Conservation (phyloP, 306 rosid genomes). For the Fagus crenata region DNA sequence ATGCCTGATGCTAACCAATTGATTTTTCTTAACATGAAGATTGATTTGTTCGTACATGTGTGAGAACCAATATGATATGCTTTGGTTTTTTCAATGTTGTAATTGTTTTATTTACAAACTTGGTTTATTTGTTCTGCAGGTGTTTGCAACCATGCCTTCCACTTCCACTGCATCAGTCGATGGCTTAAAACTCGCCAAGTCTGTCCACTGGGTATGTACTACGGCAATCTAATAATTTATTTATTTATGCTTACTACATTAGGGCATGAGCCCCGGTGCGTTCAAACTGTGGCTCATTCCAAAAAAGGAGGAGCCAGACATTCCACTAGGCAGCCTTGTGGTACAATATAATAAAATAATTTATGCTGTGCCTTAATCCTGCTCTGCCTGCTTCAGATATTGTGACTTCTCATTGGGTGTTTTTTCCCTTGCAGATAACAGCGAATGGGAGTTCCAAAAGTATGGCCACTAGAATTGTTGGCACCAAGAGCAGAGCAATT, state of each 20-base stretch:
- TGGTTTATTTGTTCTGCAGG: slow-evolving; percentile 31
- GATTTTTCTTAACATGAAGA: too few species aligned
- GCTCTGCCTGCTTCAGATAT: not conserved
- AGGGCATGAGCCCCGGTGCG: too few species aligned
- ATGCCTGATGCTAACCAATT: not conserved
- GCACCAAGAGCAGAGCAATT: not conserved
- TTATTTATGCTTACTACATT: not conserved
- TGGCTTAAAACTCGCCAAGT: slow-evolving; percentile 94
- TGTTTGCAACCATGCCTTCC: slow-evolving; percentile 77
- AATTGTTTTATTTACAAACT: not conserved
- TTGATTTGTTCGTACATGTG: not conserved
- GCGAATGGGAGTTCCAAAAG: slow-evolving; percentile 97
- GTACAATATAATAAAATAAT: too few species aligned
- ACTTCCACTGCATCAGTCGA: slow-evolving; percentile 91
- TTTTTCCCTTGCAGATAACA: slow-evolving; percentile 56
- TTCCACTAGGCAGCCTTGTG: too few species aligned
- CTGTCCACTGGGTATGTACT: slow-evolving; percentile 75
- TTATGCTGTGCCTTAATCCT: not conserved
- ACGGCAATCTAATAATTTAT: not conserved
- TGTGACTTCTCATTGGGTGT: slow-evolving; percentile 1
- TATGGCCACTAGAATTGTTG: slow-evolving; percentile 71
- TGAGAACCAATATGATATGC: not conserved
- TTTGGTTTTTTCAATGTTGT: not conserved
- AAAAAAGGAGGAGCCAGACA: too few species aligned
- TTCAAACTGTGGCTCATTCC: too few species aligned